Evolutionary conservation across 1,284 basidiomycete species (phyloP).

Genomic region (Rhodotorula sp.): DNA sequence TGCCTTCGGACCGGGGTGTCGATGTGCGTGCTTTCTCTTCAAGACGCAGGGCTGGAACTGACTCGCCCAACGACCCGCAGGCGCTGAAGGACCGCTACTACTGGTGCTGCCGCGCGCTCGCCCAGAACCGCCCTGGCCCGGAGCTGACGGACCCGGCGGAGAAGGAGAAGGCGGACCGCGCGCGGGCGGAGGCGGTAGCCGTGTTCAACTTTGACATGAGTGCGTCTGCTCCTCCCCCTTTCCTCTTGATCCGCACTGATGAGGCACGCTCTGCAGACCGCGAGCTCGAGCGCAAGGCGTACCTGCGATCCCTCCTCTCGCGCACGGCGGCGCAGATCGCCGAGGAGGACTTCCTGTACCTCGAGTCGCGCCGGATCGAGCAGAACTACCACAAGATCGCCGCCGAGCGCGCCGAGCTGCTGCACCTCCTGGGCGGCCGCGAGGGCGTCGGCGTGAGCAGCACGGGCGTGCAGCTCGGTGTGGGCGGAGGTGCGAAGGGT

Average conservation of each 20-base stretch:
- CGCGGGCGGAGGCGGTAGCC: slow-evolving; percentile 45
- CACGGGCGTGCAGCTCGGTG: slow-evolving; percentile 30
- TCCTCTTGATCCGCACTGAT: neutral
- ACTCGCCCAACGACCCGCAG: slow-evolving; percentile 54
- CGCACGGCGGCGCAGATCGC: slow-evolving; percentile 85
- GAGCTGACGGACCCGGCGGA: slow-evolving; percentile 72
- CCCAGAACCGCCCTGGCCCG: slow-evolving; percentile 75
- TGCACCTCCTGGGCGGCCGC: slow-evolving; percentile 66
- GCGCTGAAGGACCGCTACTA: slow-evolving; percentile 96
- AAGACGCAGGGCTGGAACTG: neutral
- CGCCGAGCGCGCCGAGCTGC: slow-evolving; percentile 83
- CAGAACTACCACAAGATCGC: slow-evolving; percentile 88
- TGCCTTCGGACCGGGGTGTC: slow-evolving; percentile 37
- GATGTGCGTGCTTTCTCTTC: slow-evolving; percentile 18
- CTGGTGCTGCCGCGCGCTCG: slow-evolving; percentile 83
- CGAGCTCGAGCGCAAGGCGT: slow-evolving; percentile 85
- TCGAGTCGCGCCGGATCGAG: slow-evolving; percentile 91
- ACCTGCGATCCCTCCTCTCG: slow-evolving; percentile 79
- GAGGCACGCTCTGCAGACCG: slow-evolving; percentile 60
- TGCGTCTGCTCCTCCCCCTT: neutral
- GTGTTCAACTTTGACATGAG: slow-evolving; percentile 51
- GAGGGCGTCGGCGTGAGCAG: slow-evolving; percentile 43
- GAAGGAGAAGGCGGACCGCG: slow-evolving; percentile 78
- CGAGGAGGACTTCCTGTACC: slow-evolving; percentile 93
- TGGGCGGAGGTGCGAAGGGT: slow-evolving; percentile 21